phyloP scores from a whole-genome alignment of 1,284 basidiomycete species.

The Mycocalia duriaeana region DNA sequence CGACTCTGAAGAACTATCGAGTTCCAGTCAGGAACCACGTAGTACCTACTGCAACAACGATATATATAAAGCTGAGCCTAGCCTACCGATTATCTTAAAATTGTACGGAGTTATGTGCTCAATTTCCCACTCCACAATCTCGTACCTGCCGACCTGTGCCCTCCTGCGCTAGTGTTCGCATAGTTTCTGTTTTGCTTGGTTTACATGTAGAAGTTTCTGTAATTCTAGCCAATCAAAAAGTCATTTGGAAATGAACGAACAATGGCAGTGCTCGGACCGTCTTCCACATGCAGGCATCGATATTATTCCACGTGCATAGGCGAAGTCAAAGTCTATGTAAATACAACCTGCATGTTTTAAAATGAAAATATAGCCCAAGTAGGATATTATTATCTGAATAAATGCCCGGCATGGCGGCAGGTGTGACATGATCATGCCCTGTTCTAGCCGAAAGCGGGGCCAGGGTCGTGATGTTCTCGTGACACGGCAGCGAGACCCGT shows the following conservation, averaged over 20 bases:
- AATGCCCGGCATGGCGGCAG: not conserved
- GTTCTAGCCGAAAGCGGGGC: not conserved
- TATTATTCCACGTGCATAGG: not conserved
- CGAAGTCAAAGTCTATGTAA: not conserved
- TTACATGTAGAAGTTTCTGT: not conserved
- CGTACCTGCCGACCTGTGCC: not conserved
- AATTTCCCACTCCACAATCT: not conserved
- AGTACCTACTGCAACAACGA: not conserved
- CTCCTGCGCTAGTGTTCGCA: not conserved
- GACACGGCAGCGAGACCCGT: too few relatives aligned
- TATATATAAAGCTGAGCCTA: not conserved
- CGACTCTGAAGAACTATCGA: not conserved
- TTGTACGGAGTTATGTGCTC: too few relatives aligned
- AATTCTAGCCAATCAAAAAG: not conserved
- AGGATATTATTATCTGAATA: too few relatives aligned
- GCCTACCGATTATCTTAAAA: too few relatives aligned
- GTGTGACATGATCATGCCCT: not conserved
- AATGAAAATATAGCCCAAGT: too few relatives aligned
- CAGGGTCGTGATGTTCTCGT: not conserved
- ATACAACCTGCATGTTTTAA: not conserved
- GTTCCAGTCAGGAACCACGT: not conserved
- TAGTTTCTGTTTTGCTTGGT: not conserved
- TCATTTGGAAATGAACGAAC: not conserved
- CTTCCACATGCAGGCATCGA: not conserved
- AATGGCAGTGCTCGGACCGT: not conserved